These are phyloP conservation scores for Olyra latifolia DNA, from an alignment of 176 grass and related monocot genomes.

Conservation along the genomic window DNA sequence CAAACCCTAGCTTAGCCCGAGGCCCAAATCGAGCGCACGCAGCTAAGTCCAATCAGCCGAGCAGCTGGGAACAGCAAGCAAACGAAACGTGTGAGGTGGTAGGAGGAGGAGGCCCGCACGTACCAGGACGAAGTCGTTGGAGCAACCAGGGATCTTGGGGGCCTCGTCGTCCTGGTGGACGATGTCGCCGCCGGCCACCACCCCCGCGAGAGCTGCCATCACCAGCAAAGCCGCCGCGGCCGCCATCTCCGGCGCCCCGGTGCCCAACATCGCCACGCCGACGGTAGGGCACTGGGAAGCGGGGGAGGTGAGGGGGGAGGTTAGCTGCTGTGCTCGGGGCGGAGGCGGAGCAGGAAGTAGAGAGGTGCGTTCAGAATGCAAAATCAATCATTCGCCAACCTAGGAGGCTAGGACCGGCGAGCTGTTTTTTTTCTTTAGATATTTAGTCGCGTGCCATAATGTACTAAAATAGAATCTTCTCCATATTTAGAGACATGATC, in stretches of 20 bases:
- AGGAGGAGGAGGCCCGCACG: not conserved
- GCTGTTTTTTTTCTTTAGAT: too few relatives aligned
- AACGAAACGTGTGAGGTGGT: not conserved
- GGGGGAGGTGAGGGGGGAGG: not conserved
- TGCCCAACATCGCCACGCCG: slow-evolving; percentile 5
- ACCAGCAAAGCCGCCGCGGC: slow-evolving; percentile 21
- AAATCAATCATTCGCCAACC: too few relatives aligned
- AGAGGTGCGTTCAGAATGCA: not conserved
- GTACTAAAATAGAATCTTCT: too few relatives aligned
- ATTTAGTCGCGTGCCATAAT: too few relatives aligned
- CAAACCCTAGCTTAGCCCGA: not conserved
- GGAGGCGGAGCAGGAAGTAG: not conserved
- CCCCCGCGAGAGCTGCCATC: slow-evolving; percentile 39
- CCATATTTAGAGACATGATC: too few relatives aligned
- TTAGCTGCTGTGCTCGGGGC: too few relatives aligned
- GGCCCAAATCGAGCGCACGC: not conserved
- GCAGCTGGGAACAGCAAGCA: not conserved
- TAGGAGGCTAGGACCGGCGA: too few relatives aligned
- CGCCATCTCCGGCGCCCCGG: slow-evolving; percentile 16
- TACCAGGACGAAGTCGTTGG: slow-evolving; percentile 90
- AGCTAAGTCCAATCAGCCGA: not conserved
- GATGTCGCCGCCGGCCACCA: slow-evolving; percentile 75
- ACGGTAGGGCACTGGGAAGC: not conserved
- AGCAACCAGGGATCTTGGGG: slow-evolving; percentile 90
- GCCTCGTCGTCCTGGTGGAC: slow-evolving; percentile 81